Percentiles rank a stretch among this genome's conserved stretches.
These are phyloP conservation scores for Geranomyces michiganensis DNA, from an alignment of 192 early-diverging fungal species.

Conservation along the genomic window DNA sequence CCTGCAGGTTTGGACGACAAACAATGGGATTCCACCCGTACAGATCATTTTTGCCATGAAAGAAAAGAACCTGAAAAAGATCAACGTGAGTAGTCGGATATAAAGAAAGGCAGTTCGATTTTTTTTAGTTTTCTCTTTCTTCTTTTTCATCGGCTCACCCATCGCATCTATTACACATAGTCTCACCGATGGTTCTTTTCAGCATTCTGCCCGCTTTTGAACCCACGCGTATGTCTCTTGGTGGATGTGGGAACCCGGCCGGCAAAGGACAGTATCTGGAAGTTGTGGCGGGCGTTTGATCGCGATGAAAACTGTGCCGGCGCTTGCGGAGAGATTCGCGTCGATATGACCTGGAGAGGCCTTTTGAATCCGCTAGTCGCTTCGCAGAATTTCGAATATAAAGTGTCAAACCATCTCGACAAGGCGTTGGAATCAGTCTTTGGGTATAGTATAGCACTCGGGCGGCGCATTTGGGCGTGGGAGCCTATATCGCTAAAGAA, in stretches of 20 bases:
- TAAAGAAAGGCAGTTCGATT: no score
- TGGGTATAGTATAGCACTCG: no score
- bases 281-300: constrained; percentile 75
- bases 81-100: constrained; percentile 63
- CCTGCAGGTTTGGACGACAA: constrained; percentile 62
- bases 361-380: constrained; percentile 74
- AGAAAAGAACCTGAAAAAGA: constrained; percentile 84
- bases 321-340: constrained; percentile 77
- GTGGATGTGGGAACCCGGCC: constrained; percentile 73
- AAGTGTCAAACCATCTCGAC: constrained; percentile 62
- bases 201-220: constrained; percentile 62
- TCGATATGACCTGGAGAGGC: constrained; percentile 57
- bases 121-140: no score
- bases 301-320: constrained; percentile 66
- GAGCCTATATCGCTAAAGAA: no score
- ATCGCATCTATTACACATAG: not conserved
- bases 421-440: constrained; percentile 86
- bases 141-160: not conserved
- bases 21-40: constrained; percentile 63
- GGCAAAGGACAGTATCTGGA: constrained; percentile 61
- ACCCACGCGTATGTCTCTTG: constrained; percentile 55
- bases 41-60: constrained; percentile 80
- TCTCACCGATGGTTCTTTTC: no score
- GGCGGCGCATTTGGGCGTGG: no score
- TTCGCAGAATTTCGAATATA: constrained; percentile 76